Base-by-base conservation (phyloP, 345 rosid species). In the thale cress (Arabidopsis thaliana) region DNA sequence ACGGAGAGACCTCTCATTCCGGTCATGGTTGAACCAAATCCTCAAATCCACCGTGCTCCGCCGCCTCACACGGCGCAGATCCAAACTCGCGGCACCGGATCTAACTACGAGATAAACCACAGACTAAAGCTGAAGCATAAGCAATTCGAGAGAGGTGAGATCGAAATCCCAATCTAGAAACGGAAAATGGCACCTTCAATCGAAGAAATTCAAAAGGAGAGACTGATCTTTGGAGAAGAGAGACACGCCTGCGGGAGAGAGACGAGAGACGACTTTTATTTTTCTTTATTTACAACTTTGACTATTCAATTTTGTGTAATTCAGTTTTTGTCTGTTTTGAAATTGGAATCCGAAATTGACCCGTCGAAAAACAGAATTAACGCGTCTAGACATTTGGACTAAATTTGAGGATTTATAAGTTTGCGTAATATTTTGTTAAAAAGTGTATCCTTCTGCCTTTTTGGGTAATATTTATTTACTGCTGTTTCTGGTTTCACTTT, bases 1-100 rank as follows among this genome's bases (percentile, higher is more conserved):
- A 96, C 91, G 6, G 99, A 96, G 45, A 96, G 97, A 1, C 99
- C 99, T 78, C 99, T 87, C 98, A 96, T 96, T 70, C 99, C 99
- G 7, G 89, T 79, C 76, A 92, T 79, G 49, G 48, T 34, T 68
- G 68, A 59, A 50, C 45, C 12, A 8, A 45, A 65, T 24, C 8
- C 42, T 65, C 73, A 59, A 58, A 72, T 72, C 69, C 69, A 72
- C 81, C 77, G 56, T 71, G 37, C 44, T 71, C 45, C 45, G 20
- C 52, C 66, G 51, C 76, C 60, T 59, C 68, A 13, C 68, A 42
- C 14, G 40, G 45, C 57, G 64, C 48, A 71, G 73, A 71, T 78
- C 68, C 73, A 59, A 65, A 60, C 57, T 58, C 56, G 25, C 58
- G 37, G 40, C 62, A 59, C 12, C 34, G 46, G 68, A 72, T 78